These are phyloP conservation scores for Massarina eburnea DNA, from an alignment of 2,329 filamentous ascomycete species.

Conservation along the genomic window DNA sequence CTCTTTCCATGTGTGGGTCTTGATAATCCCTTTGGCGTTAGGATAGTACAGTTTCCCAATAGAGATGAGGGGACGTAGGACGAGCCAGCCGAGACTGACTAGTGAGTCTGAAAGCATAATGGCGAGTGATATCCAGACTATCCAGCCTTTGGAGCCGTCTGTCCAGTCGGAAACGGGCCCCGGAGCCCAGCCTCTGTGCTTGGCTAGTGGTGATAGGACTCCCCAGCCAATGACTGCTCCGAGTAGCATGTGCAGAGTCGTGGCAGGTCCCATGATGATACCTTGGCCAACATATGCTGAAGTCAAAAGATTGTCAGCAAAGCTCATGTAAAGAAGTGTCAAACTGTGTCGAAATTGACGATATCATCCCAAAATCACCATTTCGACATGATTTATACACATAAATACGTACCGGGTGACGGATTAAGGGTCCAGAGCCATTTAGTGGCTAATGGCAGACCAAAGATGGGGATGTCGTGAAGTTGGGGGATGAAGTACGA, in stretches of 20 bases:
- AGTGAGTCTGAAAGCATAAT: slow-evolving; percentile 97
- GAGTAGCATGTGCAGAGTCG: slow-evolving; percentile 92
- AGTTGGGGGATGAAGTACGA: slow-evolving; percentile 90
- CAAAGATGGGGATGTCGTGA: slow-evolving; percentile 85
- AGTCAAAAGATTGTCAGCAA: too few relatives aligned
- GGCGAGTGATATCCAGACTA: slow-evolving; percentile 92
- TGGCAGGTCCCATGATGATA: slow-evolving; percentile 97
- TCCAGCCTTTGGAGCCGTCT: slow-evolving; percentile 94
- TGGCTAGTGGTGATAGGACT: slow-evolving; percentile 84
- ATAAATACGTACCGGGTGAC: too few relatives aligned
- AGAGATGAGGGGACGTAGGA: slow-evolving; percentile 63
- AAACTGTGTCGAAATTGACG: too few relatives aligned
- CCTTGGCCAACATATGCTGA: slow-evolving; percentile 96
- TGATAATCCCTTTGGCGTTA: slow-evolving; percentile 26
- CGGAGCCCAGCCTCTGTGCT: slow-evolving; percentile 83
- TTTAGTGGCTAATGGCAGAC: slow-evolving; percentile 67
- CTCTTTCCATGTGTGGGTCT: slow-evolving; percentile 40
- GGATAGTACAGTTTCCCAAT: slow-evolving; percentile 47
- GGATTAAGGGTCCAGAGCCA: slow-evolving; percentile 98
- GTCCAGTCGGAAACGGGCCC: slow-evolving; percentile 88
- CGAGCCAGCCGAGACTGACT: slow-evolving; percentile 80
- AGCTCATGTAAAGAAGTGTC: too few relatives aligned
- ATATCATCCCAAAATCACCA: too few relatives aligned
- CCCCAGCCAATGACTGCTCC: slow-evolving; percentile 91
- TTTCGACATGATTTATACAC: too few relatives aligned